Evolutionary conservation across 176 grass and related monocot species (phyloP).

Genomic region (Zoysia japonica): DNA sequence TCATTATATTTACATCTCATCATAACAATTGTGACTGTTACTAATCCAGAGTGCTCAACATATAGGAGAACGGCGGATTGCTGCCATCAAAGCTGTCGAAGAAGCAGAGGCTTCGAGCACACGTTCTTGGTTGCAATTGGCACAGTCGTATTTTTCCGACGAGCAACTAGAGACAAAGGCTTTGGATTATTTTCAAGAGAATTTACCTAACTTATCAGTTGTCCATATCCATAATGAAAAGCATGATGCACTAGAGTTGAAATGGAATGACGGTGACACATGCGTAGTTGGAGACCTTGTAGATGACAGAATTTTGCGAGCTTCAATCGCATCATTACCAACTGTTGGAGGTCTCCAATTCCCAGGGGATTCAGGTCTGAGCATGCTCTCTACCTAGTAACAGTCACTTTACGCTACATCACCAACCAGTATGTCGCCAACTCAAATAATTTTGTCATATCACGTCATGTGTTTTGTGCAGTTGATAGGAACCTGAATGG

Average conservation of each 20-base stretch:
- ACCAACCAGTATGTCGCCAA: not conserved
- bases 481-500: conserved; percentile 57
- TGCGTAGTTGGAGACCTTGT: conserved; percentile 38
- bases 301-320: conserved; percentile 42
- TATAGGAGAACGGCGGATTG: conserved; percentile 54
- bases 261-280: conserved; percentile 53
- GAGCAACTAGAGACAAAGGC: conserved; percentile 67
- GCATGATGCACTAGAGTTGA: conserved; percentile 56
- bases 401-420: conserved; percentile 14
- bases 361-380: conserved; percentile 67
- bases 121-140: conserved; percentile 50
- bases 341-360: conserved; percentile 55
- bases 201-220: conserved; percentile 59
- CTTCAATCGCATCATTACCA: conserved; percentile 56
- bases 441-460: conserved; percentile 24
- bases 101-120: conserved; percentile 62
- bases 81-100: conserved; percentile 62
- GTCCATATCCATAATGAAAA: conserved; percentile 47
- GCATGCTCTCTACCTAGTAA: conserved; percentile 1
- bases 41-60: conserved; percentile 35
- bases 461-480: conserved; percentile 33
- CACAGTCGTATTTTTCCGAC: conserved; percentile 53
- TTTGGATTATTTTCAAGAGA: conserved; percentile 74
- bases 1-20: not conserved
- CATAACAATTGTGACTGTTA: not conserved